A percentile compares a stretch with the other conserved stretches of the same genome.
Evolutionary conservation across 768 basidiomycete genomes (phyloP).

Genomic region (Leccinum ochraceum): DNA sequence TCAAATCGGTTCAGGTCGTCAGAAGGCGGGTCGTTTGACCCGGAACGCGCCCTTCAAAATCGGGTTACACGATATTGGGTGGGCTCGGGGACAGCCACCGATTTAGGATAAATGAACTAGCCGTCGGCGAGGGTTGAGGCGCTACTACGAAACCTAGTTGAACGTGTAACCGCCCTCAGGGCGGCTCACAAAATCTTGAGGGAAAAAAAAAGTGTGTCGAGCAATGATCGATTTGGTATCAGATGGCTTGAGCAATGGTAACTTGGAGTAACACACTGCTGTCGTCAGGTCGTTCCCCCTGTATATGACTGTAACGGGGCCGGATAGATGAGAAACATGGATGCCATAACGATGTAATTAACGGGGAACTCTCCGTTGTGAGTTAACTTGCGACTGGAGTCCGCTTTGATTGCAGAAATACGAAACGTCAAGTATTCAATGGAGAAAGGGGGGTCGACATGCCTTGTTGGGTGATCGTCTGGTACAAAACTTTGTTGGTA

Average conservation of each 20-base stretch:
- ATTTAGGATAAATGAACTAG: constrained; percentile 33
- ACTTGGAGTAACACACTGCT: constrained; percentile 19
- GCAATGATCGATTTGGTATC: constrained; percentile 25
- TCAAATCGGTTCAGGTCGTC: constrained; percentile 16
- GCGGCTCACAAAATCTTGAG: constrained; percentile 23
- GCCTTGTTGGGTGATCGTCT: constrained; percentile 24
- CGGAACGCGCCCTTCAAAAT: constrained; percentile 20
- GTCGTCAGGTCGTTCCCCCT: constrained; percentile 32
- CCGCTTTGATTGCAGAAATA: constrained; percentile 11
- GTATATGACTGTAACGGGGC: constrained; percentile 38
- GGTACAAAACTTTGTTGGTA: constrained; percentile 5
- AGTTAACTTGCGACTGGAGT: constrained; percentile 8
- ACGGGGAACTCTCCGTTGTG: constrained; percentile 26
- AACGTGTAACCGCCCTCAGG: constrained; percentile 26
- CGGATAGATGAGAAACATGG: constrained; percentile 16
- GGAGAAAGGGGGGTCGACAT: constrained; percentile 13
- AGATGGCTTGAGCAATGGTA: constrained; percentile 13
- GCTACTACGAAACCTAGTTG: constrained; percentile 33
- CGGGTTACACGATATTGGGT: constrained; percentile 25
- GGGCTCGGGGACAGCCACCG: constrained; percentile 17
- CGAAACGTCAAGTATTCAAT: constrained; percentile 14
- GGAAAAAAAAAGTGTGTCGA: constrained; percentile 14
- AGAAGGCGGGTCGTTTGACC: constrained; percentile 15
- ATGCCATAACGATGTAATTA: constrained; percentile 35
- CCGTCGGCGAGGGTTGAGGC: constrained; percentile 25